Percentiles rank a stretch among this genome's conserved stretches.
Evolutionary conservation across 768 basidiomycete species (phyloP).

Genomic region (Nidula microcarpa): DNA sequence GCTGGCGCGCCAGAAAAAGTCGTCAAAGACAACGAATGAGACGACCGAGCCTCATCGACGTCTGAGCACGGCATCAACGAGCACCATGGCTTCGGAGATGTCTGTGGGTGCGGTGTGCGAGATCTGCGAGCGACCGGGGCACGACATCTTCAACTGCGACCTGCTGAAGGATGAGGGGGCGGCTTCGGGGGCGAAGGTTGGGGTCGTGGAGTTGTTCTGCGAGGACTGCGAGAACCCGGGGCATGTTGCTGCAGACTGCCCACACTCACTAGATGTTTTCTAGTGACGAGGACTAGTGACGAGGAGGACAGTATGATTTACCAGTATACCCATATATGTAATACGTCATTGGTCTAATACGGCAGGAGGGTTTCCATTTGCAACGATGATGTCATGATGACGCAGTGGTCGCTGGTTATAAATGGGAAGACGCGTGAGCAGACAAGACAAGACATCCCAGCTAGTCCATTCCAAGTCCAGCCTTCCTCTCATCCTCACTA

Average conservation of each 20-base stretch:
- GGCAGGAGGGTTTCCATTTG: not conserved
- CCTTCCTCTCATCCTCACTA: conserved; percentile 16
- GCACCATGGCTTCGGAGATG: conserved; percentile 18
- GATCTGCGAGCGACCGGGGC: conserved; percentile 81
- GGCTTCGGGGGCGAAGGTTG: conserved; percentile 13
- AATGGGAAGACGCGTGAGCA: not conserved
- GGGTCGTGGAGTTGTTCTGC: conserved; percentile 50
- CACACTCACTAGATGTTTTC: conserved; percentile 85
- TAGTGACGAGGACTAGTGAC: conserved; percentile 28
- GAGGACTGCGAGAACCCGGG: conserved; percentile 84
- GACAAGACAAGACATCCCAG: conserved; percentile 4
- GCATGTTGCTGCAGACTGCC: conserved; percentile 74
- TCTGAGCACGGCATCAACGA: conserved; percentile 19
- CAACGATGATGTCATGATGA: conserved; percentile 12
- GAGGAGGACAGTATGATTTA: conserved; percentile 2
- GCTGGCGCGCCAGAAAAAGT: conserved; percentile 61
- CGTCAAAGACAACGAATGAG: conserved; percentile 43
- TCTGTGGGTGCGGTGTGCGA: conserved; percentile 54
- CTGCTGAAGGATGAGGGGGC: conserved; percentile 58
- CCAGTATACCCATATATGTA: conserved; percentile 1
- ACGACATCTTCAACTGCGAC: conserved; percentile 84
- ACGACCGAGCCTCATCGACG: conserved; percentile 24
- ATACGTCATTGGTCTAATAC: conserved; percentile 18
- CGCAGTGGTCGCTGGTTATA: not conserved
- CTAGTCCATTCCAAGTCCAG: not conserved